Conservation (phyloP, 306 rosid species). For the Medicago truncatula region MtrunA17r5.0-ANR NC_053042.1:43560001-43560500, state of each 20-base stretch:
- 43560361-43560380: slow-evolving; percentile 11
- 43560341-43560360: slow-evolving; percentile 79
- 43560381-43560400: slow-evolving; percentile 15
- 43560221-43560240: slow-evolving; percentile 87
- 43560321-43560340: slow-evolving; percentile 89
- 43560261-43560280: slow-evolving; percentile 89
- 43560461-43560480: not conserved
- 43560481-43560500: no score
- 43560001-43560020: slow-evolving; percentile 28
- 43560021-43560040: slow-evolving; percentile 78
- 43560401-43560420: not conserved
- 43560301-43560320: slow-evolving; percentile 90
- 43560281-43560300: slow-evolving; percentile 91
- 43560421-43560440: not conserved
- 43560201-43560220: slow-evolving; percentile 93
- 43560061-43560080: slow-evolving; percentile 88
- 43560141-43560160: slow-evolving; percentile 9
- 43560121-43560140: slow-evolving; percentile 34
- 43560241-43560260: slow-evolving; percentile 92
- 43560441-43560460: not conserved
- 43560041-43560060: slow-evolving; percentile 79
- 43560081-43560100: slow-evolving; percentile 67
- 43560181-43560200: slow-evolving; percentile 31
- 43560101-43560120: slow-evolving; percentile 51
- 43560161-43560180: slow-evolving; percentile 18